Conservation (phyloP, 2,329 filamentous ascomycete genomes). For the Fonsecaea monophora region DNA sequence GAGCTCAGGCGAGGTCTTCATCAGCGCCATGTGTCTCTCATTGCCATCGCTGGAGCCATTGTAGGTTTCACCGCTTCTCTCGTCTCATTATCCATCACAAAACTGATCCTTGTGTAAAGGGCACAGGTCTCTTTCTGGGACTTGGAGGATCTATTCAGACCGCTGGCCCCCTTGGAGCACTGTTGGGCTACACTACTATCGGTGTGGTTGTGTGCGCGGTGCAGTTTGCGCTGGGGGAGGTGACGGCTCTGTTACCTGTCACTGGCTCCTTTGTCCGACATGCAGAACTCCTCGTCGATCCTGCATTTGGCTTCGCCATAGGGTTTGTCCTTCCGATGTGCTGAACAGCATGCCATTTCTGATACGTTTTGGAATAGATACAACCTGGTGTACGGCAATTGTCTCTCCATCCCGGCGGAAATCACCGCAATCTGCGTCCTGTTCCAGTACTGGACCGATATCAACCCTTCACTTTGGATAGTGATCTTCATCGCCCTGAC, state of each 20-base stretch:
- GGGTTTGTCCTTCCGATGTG: conserved; percentile 42
- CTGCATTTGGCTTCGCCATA: conserved; percentile 56
- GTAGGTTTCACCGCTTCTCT: conserved; percentile 33
- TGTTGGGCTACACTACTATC: conserved; percentile 59
- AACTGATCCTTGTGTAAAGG: conserved; percentile 30
- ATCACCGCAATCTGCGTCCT: conserved; percentile 69
- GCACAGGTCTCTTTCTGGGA: conserved; percentile 61
- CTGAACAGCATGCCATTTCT: neutral
- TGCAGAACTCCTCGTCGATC: conserved; percentile 60
- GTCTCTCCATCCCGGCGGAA: conserved; percentile 63
- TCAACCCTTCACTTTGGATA: conserved; percentile 56
- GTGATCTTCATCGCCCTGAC: conserved; percentile 49
- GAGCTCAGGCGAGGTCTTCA: conserved; percentile 54
- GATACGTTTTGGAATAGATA: conserved; percentile 23
- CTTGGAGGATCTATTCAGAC: conserved; percentile 59
- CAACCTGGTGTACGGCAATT: conserved; percentile 57
- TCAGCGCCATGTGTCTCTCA: conserved; percentile 55
- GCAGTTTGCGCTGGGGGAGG: conserved; percentile 59
- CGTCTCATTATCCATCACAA: neutral
- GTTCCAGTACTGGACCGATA: conserved; percentile 67
- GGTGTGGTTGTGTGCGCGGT: conserved; percentile 59
- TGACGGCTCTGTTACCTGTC: conserved; percentile 59
- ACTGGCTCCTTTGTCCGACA: conserved; percentile 59
- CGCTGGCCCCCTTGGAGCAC: conserved; percentile 58
- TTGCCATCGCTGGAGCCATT: conserved; percentile 55